These are phyloP conservation scores for Arthrobotrys sinensis DNA, from an alignment of 2,329 filamentous ascomycete species.

Conservation along the genomic window DNA sequence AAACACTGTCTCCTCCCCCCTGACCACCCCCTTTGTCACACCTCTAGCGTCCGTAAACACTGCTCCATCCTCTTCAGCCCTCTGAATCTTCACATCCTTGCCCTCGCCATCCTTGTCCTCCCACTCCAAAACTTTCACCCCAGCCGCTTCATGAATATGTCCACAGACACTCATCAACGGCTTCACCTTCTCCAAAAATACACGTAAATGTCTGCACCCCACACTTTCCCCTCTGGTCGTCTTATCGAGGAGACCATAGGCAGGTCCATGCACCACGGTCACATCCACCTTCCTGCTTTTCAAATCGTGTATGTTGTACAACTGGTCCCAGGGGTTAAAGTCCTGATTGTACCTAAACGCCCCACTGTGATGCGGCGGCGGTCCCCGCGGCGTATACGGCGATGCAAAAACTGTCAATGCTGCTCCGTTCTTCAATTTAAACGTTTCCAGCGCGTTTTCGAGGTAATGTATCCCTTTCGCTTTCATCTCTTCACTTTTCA, in stretches of 20 bases:
- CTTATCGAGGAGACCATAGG: conserved; percentile 75
- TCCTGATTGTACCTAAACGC: conserved; percentile 39
- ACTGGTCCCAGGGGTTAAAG: conserved; percentile 9
- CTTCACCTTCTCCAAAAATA: conserved; percentile 74
- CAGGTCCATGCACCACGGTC: conserved; percentile 80
- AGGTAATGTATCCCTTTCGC: conserved; percentile 76
- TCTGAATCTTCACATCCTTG: conserved; percentile 5
- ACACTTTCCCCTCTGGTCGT: conserved; percentile 66
- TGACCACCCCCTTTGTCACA: conserved; percentile 14
- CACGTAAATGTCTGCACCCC: conserved; percentile 76
- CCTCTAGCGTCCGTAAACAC: conserved; percentile 34
- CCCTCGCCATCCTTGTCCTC: conserved; percentile 65
- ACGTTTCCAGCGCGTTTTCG: conserved; percentile 72
- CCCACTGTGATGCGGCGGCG: conserved; percentile 41
- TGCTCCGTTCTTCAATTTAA: conserved; percentile 73
- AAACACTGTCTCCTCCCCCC: conserved; percentile 41
- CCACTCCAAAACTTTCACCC: conserved; percentile 78
- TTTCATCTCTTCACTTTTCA: conserved; percentile 66
- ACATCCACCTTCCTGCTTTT: conserved; percentile 66
- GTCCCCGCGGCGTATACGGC: conserved; percentile 39
- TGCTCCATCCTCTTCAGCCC: conserved; percentile 18
- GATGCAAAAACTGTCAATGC: conserved; percentile 72
- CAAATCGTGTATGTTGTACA: conserved; percentile 68
- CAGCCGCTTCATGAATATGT: conserved; percentile 79
- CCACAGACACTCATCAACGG: conserved; percentile 80